Base-by-base conservation (phyloP, 768 basidiomycete genomes). In the Leucocoprinus birnbaumii region DNA sequence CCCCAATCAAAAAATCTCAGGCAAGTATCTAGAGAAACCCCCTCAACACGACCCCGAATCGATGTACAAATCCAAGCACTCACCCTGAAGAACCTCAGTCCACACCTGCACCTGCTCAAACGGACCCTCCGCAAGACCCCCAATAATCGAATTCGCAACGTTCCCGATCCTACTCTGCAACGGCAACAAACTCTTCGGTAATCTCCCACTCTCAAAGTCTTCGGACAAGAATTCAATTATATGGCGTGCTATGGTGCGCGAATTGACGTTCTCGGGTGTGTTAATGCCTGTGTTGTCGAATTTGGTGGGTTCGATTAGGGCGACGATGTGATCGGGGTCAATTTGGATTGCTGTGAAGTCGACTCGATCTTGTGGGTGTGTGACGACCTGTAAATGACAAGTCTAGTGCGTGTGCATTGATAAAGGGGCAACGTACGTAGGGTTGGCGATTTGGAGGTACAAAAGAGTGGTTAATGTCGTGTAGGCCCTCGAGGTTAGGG, bases 101-200 rank as follows among this genome's bases (percentile, higher is more conserved):
- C 76, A 79, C 11, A 78, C 78, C 61, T 75, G 73, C 5, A 79
- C 76, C 47, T 74, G 66, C 27, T 79, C 73, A 42, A 78, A 79
- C 1, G 78, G 76, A 1, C 76, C 78, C 0, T 73, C 75, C 0
- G 77, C 76, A 0, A 78, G 65, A 3, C 77, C 77, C 2, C 77
- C 78, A 53, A 79, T 79, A 52, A 79, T 78, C 0, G 72, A 74
- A 53, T 79, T 78, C 8, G 77, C 77, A 4, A 78, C 77, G 53
- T 80, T 78, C 0, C 77, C 77, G 10, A 78, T 78, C 1, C 77
- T 77, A 0, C 73, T 76, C 53, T 78, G 78, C 1, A 80, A 66
- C 2, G 78, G 76, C 0, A 78, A 68, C 3, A 78, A 64, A 0
- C 69, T 72, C 45, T 63, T 67, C 6, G 78, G 77, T 0, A 78